These are phyloP conservation scores for Teunomyces tritomae DNA, from an alignment of 805 yeast species.

Conservation along the genomic window DNA sequence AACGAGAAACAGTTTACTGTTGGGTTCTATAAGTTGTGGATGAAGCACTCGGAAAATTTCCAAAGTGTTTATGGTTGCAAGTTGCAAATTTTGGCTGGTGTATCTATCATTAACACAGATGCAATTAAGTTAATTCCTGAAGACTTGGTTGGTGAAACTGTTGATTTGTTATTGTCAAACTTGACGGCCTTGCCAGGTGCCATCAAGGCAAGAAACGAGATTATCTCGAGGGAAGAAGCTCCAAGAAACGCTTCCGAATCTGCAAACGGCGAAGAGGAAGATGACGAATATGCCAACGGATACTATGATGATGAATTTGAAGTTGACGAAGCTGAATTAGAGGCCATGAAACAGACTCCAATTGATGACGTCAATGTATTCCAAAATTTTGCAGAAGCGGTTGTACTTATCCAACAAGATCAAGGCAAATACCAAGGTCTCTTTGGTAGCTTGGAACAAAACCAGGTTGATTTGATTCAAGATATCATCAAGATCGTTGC, in stretches of 20 bases:
- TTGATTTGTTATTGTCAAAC: conserved; percentile 39
- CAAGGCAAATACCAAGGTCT: conserved; percentile 47
- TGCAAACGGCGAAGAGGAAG: conserved; percentile 22
- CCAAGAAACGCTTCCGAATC: conserved; percentile 24
- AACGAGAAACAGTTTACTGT: conserved; percentile 36
- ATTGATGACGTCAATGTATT: conserved; percentile 76
- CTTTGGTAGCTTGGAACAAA: conserved; percentile 38
- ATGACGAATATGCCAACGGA: conserved; percentile 29
- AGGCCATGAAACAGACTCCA: conserved; percentile 78
- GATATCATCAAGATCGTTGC: conserved; percentile 23
- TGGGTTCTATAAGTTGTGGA: conserved; percentile 46
- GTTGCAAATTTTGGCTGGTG: conserved; percentile 47
- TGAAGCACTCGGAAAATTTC: conserved; percentile 44
- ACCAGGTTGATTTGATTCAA: conserved; percentile 30
- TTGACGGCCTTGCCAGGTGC: conserved; percentile 49
- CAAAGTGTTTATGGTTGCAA: conserved; percentile 57
- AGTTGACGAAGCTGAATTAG: conserved; percentile 72
- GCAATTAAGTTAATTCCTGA: conserved; percentile 27
- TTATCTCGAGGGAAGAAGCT: conserved; percentile 39
- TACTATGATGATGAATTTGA: conserved; percentile 36
- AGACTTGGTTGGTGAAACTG: conserved; percentile 35
- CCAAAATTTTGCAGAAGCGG: conserved; percentile 56
- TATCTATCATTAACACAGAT: conserved; percentile 36
- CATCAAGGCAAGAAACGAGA: conserved; percentile 44
- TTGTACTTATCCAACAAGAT: conserved; percentile 50